phyloP scores from a whole-genome alignment of 352 stramenopile genomes.

The Phytophthora pseudosyringae region DNA sequence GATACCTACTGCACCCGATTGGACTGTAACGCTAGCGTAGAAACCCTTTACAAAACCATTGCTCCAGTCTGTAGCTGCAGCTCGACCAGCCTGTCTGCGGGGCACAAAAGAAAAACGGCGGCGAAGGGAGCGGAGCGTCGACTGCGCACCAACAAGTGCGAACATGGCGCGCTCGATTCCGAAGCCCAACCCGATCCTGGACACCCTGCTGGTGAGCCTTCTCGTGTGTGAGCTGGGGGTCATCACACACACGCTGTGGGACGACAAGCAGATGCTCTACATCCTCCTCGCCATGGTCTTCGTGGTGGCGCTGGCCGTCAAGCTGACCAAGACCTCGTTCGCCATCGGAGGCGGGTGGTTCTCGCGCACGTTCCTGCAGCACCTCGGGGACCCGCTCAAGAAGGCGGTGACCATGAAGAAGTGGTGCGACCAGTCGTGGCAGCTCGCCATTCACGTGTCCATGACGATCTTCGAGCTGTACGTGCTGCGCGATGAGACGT shows the following conservation, averaged over 20 bases:
- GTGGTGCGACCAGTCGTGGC: constrained; percentile 91
- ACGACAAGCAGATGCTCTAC: constrained; percentile 74
- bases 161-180: constrained; percentile 65
- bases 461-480: constrained; percentile 88
- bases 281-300: constrained; percentile 68
- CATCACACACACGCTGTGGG: constrained; percentile 65
- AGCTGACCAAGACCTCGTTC: constrained; percentile 72
- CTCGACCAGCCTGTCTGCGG: background rate
- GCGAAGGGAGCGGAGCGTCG: constrained; percentile 20
- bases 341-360: constrained; percentile 71
- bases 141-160: constrained; percentile 8
- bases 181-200: constrained; percentile 72
- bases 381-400: constrained; percentile 82
- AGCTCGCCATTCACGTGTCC: constrained; percentile 81
- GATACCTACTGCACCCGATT: constrained; percentile 6
- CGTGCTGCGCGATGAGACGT: constrained; percentile 81
- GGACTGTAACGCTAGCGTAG: background rate
- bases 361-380: constrained; percentile 78
- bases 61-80: background rate
- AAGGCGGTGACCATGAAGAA: constrained; percentile 89
- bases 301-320: constrained; percentile 77
- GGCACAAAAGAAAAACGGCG: constrained; percentile 30
- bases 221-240: constrained; percentile 71
- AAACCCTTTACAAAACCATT: background rate
- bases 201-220: constrained; percentile 64